Evolutionary conservation across 768 basidiomycete genomes (phyloP), one percentile per base, ranked within the genome.

Genomic region (Suillus placidus): DNA sequence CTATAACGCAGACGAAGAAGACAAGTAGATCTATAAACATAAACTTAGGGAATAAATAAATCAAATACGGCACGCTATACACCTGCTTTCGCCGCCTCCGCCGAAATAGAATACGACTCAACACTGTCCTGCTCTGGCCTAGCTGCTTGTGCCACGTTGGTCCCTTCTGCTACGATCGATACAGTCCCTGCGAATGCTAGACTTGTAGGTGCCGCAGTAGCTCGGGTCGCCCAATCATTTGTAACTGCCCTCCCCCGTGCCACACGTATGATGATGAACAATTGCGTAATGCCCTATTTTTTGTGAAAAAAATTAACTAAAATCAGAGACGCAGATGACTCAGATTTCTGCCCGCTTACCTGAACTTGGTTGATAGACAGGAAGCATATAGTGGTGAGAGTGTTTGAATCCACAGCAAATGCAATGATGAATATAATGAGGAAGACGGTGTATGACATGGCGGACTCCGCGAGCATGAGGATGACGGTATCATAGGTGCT

Each of bases 391-490:
- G 54, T 55, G 20, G 54, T 35, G 6, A 55, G 1, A n/a, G 54
- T 0, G 3, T 35, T 4, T 34, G 20, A 34, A 55, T 35, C 20
- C 20, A 55, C 0, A n/a, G 32, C 20, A 34, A 55, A 35, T n/a
- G 10, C 54, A 55, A 35, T 20, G 35, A 55, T 55, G 20, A 7
- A 55, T 6, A 55, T n/a, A 0, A 55, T n/a, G 20, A 55, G 1
- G 34, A 13, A 34, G 32, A 55, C 6, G 13, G 1, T 34, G 43
- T 34, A 49, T 55, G 20, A 2, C 54, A 35, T 34, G 54, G 54
- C 54, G 10, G 54, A 55, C 34, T 55, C 54, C 6, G 34, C 18
- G 16, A 62, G 14, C 61, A 62, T 51, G 61, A 26, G 38, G 18
- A 62, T 60, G 32, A 40, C 14, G 7, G 26, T 60, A n/a, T 60